Percentiles rank a stretch among this genome's conserved stretches.
These are phyloP conservation scores for Aspergillus egyptiacus DNA, from an alignment of 495 filamentous ascomycete genomes.

Conservation along the genomic window DNA sequence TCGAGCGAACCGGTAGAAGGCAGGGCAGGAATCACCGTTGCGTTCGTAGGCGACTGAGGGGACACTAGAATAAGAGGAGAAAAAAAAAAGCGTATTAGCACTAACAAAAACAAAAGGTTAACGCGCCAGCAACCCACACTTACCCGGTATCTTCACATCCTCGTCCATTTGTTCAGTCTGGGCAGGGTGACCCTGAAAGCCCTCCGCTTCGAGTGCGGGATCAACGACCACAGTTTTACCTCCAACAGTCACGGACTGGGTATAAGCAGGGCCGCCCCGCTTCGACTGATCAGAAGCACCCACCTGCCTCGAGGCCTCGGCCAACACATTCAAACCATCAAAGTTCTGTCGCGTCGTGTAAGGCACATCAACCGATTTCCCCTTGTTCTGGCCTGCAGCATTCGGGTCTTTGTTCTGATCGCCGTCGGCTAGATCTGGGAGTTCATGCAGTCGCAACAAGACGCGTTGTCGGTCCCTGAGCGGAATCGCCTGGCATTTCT, in stretches of 20 bases:
- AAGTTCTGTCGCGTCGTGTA: constrained; percentile 51
- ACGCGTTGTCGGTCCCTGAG: constrained; percentile 61
- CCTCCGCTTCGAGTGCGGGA: constrained; percentile 42
- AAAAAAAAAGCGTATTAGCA: constrained; percentile 18
- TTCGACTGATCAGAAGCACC: constrained; percentile 44
- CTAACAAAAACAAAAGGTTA: neutral
- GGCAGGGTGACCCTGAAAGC: constrained; percentile 33
- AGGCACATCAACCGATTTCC: constrained; percentile 35
- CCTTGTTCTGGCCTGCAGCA: constrained; percentile 32
- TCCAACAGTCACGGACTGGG: constrained; percentile 43
- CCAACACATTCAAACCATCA: constrained; percentile 71
- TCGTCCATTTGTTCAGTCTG: constrained; percentile 26
- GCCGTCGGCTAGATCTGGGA: constrained; percentile 34
- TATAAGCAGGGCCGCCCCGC: constrained; percentile 36
- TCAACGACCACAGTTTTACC: constrained; percentile 46
- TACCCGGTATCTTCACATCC: constrained; percentile 26
- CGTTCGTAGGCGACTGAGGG: constrained; percentile 24
- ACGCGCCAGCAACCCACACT: constrained; percentile 11
- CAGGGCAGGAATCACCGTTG: constrained; percentile 30
- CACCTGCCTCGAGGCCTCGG: constrained; percentile 73
- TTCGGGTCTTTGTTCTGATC: constrained; percentile 35
- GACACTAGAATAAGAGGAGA: constrained; percentile 18
- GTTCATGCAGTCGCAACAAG: constrained; percentile 51
- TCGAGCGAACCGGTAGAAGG: constrained; percentile 30
- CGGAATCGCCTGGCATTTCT: constrained; percentile 71